A percentile compares a stretch with the other conserved stretches of the same genome.
Conservation (phyloP, 2,329 filamentous ascomycete species). For the Madurella mycetomatis region DNA sequence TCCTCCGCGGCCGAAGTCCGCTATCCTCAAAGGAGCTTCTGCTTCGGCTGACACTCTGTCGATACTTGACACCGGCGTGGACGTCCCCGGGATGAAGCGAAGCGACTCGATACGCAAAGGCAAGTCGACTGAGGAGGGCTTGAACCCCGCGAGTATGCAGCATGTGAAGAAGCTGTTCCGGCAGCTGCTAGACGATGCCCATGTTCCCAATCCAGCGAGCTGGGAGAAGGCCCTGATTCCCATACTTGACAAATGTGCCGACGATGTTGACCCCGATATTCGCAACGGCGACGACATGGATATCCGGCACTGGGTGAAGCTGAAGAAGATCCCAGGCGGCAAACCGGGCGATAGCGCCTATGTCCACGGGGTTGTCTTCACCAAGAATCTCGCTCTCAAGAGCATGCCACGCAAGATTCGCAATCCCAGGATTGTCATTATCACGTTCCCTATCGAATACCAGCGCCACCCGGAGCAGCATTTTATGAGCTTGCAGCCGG, state of each 20-base stretch:
- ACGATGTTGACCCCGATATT: constrained; percentile 91
- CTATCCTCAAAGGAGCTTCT: constrained; percentile 52
- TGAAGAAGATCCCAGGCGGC: constrained; percentile 93
- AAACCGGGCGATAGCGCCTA: constrained; percentile 91
- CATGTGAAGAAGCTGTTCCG: constrained; percentile 82
- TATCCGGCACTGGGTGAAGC: constrained; percentile 92
- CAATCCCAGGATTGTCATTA: constrained; percentile 82
- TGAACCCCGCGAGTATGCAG: constrained; percentile 81
- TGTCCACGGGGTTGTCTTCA: constrained; percentile 93
- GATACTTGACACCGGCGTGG: constrained; percentile 39
- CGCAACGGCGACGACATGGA: constrained; percentile 92
- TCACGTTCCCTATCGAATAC: constrained; percentile 95
- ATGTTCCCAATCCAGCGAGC: constrained; percentile 65
- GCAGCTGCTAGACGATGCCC: constrained; percentile 74
- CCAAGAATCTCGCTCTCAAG: constrained; percentile 93
- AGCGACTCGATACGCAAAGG: constrained; percentile 78
- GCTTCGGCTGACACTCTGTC: constrained; percentile 49
- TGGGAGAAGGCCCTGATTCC: constrained; percentile 92
- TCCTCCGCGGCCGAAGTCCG: constrained; percentile 64
- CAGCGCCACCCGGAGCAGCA: constrained; percentile 82
- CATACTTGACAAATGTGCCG: constrained; percentile 83
- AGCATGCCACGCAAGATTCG: constrained; percentile 85
- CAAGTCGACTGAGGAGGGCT: constrained; percentile 69
- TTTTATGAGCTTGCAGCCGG: constrained; percentile 96
- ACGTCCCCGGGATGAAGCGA: constrained; percentile 55